Evolutionary conservation across 768 basidiomycete genomes (phyloP).

Genomic region (Daedaleopsis nitida): DNA sequence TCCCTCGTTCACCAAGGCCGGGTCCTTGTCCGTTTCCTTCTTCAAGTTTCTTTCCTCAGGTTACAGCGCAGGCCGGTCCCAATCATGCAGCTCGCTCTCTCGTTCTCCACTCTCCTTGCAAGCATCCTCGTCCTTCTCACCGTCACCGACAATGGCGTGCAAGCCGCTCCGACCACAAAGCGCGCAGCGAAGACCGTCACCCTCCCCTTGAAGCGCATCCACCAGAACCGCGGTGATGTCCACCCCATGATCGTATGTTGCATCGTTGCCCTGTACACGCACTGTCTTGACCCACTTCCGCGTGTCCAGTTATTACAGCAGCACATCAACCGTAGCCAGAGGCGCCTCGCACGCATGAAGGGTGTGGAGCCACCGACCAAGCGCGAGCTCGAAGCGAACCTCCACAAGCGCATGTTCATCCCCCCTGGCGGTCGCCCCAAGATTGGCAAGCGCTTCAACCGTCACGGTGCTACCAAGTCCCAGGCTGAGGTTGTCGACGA

Average conservation of each 20-base stretch:
- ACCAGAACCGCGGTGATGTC: slow-evolving; percentile 32
- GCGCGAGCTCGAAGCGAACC: slow-evolving; percentile 45
- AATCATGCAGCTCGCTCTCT: slow-evolving; percentile 58
- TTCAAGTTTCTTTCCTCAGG: slow-evolving; percentile 23
- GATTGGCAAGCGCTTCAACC: slow-evolving; percentile 22
- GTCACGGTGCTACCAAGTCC: slow-evolving; percentile 4
- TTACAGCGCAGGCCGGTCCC: slow-evolving; percentile 30
- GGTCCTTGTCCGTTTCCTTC: slow-evolving; percentile 36
- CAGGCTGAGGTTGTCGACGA: slow-evolving; percentile 7
- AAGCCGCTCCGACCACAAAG: slow-evolving; percentile 43
- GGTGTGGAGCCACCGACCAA: slow-evolving; percentile 54
- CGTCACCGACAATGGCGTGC: slow-evolving; percentile 40
- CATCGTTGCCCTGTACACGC: background rate
- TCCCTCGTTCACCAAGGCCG: slow-evolving; percentile 36
- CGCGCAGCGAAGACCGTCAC: slow-evolving; percentile 36
- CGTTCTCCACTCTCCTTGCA: slow-evolving; percentile 54
- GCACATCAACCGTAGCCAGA: slow-evolving; percentile 64
- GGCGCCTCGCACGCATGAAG: slow-evolving; percentile 70
- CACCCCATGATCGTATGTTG: slow-evolving; percentile 47
- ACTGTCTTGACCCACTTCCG: background rate
- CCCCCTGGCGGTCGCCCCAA: slow-evolving; percentile 33
- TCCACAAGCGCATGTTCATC: slow-evolving; percentile 45
- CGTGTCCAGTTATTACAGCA: slow-evolving; percentile 61
- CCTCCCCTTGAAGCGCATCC: slow-evolving; percentile 43
- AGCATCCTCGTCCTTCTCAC: slow-evolving; percentile 49